A percentile compares a stretch with the other conserved stretches of the same genome.
Evolutionary conservation across 805 yeast species (phyloP).

Genomic region (Barnettozyma salicaria): DNA sequence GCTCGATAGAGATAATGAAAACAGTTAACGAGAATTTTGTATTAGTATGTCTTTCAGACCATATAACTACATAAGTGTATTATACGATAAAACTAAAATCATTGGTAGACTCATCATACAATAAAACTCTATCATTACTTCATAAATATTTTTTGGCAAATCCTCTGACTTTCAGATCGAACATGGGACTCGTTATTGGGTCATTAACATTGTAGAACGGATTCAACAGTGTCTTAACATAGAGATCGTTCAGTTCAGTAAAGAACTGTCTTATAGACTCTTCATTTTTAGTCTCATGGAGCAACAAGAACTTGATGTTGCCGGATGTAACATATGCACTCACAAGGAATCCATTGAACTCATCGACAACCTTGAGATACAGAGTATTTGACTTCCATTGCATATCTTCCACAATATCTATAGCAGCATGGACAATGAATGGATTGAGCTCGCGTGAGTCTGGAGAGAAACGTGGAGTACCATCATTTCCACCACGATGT

Average conservation of each 20-base stretch:
- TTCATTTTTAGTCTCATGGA: conserved; percentile 57
- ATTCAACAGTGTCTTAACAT: conserved; percentile 75
- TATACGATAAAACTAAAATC: too few species aligned
- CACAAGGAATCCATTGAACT: conserved; percentile 75
- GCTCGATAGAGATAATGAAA: conserved; percentile 13
- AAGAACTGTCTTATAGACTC: conserved; percentile 78
- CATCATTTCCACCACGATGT: conserved; percentile 60
- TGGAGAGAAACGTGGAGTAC: conserved; percentile 37
- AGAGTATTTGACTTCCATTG: conserved; percentile 71
- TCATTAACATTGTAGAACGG: conserved; percentile 82
- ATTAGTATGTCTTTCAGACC: too few species aligned
- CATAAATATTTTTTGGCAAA: conserved; percentile 73
- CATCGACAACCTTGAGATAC: conserved; percentile 74
- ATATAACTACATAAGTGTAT: too few species aligned
- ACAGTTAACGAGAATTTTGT: not conserved
- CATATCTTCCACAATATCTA: conserved; percentile 85
- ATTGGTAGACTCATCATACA: too few species aligned
- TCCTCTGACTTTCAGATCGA: conserved; percentile 67
- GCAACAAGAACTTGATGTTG: conserved; percentile 70
- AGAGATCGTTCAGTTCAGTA: conserved; percentile 78
- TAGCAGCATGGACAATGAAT: conserved; percentile 79
- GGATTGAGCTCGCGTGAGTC: conserved; percentile 79
- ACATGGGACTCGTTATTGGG: conserved; percentile 64
- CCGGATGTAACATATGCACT: conserved; percentile 87
- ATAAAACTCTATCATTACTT: conserved; percentile 7